Evolutionary conservation across 2,329 filamentous ascomycete genomes (phyloP).

Genomic region (Chaetothyriales sp.): DNA sequence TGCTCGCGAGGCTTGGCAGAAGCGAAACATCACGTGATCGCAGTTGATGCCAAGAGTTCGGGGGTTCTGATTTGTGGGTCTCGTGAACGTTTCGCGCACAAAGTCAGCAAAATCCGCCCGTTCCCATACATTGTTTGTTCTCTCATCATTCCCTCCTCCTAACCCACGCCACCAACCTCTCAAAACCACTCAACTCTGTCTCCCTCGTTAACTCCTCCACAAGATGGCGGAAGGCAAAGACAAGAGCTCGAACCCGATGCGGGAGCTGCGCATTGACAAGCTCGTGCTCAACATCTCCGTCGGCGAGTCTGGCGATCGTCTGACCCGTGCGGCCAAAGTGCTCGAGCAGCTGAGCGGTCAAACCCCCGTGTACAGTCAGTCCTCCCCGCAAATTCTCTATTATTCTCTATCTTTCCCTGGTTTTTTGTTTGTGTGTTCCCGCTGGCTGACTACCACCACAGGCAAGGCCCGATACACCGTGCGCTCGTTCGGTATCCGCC

Average conservation of each 20-base stretch:
- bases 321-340: constrained; percentile 99
- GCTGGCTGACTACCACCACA: no score
- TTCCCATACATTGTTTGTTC: not conserved
- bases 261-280: constrained; percentile 98
- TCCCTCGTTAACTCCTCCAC: constrained; percentile 19
- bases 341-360: constrained; percentile 98
- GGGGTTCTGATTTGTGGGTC: not conserved
- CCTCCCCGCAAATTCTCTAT: not conserved
- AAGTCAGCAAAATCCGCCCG: not conserved
- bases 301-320: constrained; percentile 99
- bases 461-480: constrained; percentile 99
- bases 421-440: not conserved
- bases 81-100: not conserved
- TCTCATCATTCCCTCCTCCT: not conserved
- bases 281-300: constrained; percentile 99
- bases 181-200: constrained; percentile 12
- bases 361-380: constrained; percentile 90
- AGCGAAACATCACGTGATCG: not conserved
- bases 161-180: not conserved
- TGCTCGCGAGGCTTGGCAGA: not conserved
- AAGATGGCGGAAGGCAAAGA: constrained; percentile 49
- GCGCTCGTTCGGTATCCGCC: constrained; percentile 99
- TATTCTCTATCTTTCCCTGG: not conserved
- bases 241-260: constrained; percentile 95
- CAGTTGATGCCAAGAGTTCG: not conserved